Evolutionary conservation across 768 basidiomycete species (phyloP).

Genomic region (Rhodosporidiobolus sp.): DNA sequence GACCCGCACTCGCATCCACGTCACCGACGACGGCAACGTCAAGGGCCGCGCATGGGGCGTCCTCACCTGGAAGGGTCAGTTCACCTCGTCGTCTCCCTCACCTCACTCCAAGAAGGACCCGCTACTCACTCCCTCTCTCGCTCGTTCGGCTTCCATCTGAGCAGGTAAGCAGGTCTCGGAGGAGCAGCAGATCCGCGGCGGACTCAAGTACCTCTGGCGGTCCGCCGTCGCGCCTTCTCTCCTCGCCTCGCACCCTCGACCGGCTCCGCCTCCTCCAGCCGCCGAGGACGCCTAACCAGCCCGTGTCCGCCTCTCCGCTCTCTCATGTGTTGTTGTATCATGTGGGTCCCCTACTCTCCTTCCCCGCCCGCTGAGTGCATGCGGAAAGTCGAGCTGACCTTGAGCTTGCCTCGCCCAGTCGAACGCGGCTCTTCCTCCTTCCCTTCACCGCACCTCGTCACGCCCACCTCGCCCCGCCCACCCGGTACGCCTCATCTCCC

Average conservation of each 20-base stretch:
- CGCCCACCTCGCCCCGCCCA: neutral
- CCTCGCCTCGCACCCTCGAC: conserved; percentile 5
- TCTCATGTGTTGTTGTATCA: no score
- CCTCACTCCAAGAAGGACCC: no score
- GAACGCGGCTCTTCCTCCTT: neutral
- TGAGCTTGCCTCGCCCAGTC: neutral
- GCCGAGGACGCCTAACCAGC: neutral
- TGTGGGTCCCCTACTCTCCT: no score
- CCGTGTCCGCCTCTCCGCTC: neutral
- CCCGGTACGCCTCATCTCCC: neutral
- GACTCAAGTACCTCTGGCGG: conserved; percentile 26
- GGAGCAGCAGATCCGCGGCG: conserved; percentile 20
- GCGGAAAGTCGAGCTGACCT: neutral
- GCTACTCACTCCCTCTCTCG: neutral
- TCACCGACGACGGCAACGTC: neutral
- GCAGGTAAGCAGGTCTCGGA: conserved; percentile 28
- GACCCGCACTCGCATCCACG: neutral
- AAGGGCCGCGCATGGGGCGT: conserved; percentile 16
- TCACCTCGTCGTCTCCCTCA: neutral
- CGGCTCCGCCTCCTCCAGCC: neutral
- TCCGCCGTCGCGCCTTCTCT: neutral
- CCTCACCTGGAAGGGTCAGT: conserved; percentile 16
- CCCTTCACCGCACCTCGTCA: neutral
- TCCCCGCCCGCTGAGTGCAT: neutral
- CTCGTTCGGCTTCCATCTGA: neutral